These are phyloP conservation scores for Tetracentron sinense DNA, from an alignment of 164 flowering plant species.

Conservation along the genomic window DNA sequence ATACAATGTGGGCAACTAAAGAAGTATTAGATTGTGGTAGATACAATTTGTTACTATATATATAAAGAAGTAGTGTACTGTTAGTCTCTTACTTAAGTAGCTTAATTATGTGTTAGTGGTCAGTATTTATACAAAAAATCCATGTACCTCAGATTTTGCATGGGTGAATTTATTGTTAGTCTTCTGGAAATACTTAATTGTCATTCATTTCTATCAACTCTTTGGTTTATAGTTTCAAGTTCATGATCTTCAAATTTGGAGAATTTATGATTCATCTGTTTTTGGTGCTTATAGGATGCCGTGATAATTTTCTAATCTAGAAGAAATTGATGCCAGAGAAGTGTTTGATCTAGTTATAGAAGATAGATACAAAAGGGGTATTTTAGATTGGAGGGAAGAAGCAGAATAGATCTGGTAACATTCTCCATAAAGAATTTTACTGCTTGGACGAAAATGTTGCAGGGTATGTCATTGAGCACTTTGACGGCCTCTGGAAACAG, in stretches of 20 bases:
- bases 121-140: too few species aligned
- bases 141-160: background rate
- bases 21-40: background rate
- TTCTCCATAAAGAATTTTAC: background rate
- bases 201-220: too few species aligned
- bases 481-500: conserved; percentile 31
- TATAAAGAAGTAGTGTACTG: background rate
- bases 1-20: background rate
- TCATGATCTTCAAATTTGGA: background rate
- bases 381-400: background rate
- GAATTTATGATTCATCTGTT: background rate
- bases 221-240: background rate
- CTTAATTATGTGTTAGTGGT: background rate
- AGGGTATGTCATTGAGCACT: conserved; percentile 37
- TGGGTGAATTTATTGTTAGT: background rate
- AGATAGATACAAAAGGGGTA: background rate
- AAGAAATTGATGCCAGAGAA: conserved; percentile 5
- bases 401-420: background rate
- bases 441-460: conserved; percentile 26
- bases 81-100: background rate
- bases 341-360: background rate
- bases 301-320: background rate
- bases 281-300: background rate
- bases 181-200: too few species aligned
- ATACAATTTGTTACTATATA: too few species aligned